Percentiles rank a stretch among this genome's conserved stretches.
Conservation (phyloP, 345 rosid genomes). For the Gossypium rotundifolium region DNA sequence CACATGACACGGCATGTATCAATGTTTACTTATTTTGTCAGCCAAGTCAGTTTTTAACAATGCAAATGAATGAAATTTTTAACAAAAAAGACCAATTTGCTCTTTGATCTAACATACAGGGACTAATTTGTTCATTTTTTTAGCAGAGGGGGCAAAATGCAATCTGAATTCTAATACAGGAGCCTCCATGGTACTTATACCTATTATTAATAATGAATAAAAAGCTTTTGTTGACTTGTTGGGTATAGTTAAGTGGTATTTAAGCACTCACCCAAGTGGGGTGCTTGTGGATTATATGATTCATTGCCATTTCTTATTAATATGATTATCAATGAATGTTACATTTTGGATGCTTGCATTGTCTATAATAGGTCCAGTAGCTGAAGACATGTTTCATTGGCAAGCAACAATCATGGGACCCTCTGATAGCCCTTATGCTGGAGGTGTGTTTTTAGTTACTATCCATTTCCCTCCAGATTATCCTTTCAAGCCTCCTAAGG, state of each 20-base stretch:
- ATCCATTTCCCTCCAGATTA: slow-evolving; percentile 37
- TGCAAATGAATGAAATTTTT: no score
- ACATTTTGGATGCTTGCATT: background rate
- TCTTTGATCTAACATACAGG: no score
- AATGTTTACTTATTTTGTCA: background rate
- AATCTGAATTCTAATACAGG: no score
- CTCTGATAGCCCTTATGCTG: slow-evolving; percentile 38
- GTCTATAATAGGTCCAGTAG: slow-evolving; percentile 20
- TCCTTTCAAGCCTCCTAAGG: slow-evolving; percentile 42
- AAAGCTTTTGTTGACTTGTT: background rate
- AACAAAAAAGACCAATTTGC: no score
- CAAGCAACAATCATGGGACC: slow-evolving; percentile 42
- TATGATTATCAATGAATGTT: background rate
- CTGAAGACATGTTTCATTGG: slow-evolving; percentile 36
- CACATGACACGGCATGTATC: no score
- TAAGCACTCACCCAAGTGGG: background rate
- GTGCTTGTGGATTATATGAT: background rate
- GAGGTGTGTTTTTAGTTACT: slow-evolving; percentile 31
- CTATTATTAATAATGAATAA: background rate
- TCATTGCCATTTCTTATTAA: background rate
- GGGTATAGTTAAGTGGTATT: background rate
- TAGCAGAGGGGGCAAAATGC: no score
- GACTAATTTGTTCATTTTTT: no score
- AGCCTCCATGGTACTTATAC: no score
- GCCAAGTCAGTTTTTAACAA: no score